phyloP scores from a whole-genome alignment of 2,329 filamentous ascomycete genomes.

The Talaromyces sp. region DNA sequence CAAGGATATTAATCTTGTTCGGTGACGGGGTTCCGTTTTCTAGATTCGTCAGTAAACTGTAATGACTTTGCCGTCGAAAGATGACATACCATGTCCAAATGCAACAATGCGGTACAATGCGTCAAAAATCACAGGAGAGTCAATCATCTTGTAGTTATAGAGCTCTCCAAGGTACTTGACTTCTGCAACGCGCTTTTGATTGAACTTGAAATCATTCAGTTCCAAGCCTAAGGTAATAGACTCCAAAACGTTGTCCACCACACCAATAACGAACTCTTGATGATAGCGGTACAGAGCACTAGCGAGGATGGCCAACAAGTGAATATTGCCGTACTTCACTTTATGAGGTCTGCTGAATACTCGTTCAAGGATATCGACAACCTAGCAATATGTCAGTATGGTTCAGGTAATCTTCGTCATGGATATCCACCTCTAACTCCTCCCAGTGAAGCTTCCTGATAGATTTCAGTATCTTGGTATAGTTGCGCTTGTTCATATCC shows the following conservation, averaged over 20 bases:
- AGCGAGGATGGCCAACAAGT: slow-evolving; percentile 85
- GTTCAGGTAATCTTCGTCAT: neutral
- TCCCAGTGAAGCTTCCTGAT: slow-evolving; percentile 97
- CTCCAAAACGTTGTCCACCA: slow-evolving; percentile 90
- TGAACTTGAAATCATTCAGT: slow-evolving; percentile 95
- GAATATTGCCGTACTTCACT: slow-evolving; percentile 96
- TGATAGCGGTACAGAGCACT: slow-evolving; percentile 90
- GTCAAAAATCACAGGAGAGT: slow-evolving; percentile 93
- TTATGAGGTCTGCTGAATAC: slow-evolving; percentile 95
- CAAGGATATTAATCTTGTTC: slow-evolving; percentile 72
- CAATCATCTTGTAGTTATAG: slow-evolving; percentile 96
- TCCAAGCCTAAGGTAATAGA: slow-evolving; percentile 84
- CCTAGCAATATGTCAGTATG: slow-evolving; percentile 40
- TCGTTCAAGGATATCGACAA: slow-evolving; percentile 77
- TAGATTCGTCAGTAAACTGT: slow-evolving; percentile 27
- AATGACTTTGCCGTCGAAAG: neutral
- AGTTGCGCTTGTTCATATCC: slow-evolving; percentile 90
- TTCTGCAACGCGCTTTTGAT: slow-evolving; percentile 89
- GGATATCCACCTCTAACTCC: slow-evolving; percentile 66
- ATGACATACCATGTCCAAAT: slow-evolving; percentile 71
- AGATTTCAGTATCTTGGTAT: slow-evolving; percentile 90
- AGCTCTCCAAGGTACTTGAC: slow-evolving; percentile 95
- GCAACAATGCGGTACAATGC: slow-evolving; percentile 91
- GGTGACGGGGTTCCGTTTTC: slow-evolving; percentile 76
- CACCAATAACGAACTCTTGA: slow-evolving; percentile 81